A percentile compares a stretch with the other conserved stretches of the same genome.
These are phyloP conservation scores for Eutrema yunnanense DNA, from an alignment of 345 rosid species.

Conservation along the genomic window DNA sequence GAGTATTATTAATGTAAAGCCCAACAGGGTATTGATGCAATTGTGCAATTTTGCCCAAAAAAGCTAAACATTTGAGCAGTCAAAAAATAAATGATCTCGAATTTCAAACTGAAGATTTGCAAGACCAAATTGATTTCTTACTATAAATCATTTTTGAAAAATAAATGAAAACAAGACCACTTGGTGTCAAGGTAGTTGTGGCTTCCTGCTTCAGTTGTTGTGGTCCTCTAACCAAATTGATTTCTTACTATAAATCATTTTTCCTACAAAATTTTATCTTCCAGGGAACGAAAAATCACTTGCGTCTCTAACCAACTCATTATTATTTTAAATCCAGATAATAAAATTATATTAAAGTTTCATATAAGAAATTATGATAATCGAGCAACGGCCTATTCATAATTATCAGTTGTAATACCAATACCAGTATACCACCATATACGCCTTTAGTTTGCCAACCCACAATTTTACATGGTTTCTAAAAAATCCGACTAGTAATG, in stretches of 20 bases:
- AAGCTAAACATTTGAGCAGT: too few species aligned
- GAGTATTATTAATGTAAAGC: background rate
- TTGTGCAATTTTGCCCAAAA: too few species aligned
- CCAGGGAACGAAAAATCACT: too few species aligned
- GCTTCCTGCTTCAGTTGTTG: background rate
- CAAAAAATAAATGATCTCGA: background rate
- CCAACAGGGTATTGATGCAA: background rate
- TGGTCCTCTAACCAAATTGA: background rate
- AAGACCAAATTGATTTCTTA: too few species aligned
- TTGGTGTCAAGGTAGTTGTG: background rate
- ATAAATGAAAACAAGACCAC: background rate
- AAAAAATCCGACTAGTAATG: background rate
- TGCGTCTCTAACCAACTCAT: too few species aligned
- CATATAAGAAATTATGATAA: background rate
- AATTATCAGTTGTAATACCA: too few species aligned
- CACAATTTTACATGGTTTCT: background rate
- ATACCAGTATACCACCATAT: background rate
- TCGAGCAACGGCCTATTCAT: background rate
- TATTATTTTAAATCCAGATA: background rate
- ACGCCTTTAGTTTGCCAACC: background rate
- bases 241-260: too few species aligned
- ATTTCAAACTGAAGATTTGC: background rate
- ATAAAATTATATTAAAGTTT: background rate
- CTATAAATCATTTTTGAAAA: too few species aligned
- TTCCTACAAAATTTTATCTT: too few species aligned